Conservation (phyloP, 352 stramenopile species). For the Pythium guiyangense region DNA sequence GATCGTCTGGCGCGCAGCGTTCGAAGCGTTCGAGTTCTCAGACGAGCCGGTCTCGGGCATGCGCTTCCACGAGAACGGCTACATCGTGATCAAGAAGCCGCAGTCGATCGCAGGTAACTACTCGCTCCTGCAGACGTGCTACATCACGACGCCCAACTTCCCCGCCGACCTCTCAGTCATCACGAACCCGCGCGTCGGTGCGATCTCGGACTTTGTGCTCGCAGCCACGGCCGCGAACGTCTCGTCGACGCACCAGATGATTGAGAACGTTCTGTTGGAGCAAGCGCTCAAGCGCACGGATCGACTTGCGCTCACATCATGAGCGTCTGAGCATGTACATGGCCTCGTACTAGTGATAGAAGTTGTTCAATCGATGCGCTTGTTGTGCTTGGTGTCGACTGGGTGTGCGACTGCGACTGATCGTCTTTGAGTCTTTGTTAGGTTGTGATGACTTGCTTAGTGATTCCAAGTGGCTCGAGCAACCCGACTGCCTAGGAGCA, state of each 20-base stretch:
- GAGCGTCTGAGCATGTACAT: too few relatives aligned
- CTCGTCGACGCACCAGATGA: constrained; percentile 32
- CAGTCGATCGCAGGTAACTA: constrained; percentile 23
- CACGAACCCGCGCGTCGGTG: constrained; percentile 20
- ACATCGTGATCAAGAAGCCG: constrained; percentile 42
- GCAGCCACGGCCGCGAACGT: constrained; percentile 26
- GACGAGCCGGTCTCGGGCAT: constrained; percentile 30
- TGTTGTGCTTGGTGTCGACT: too few relatives aligned
- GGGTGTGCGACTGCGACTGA: too few relatives aligned
- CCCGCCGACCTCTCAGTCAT: background rate
- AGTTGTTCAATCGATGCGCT: too few relatives aligned
- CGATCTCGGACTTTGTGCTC: constrained; percentile 40
- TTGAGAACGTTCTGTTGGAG: constrained; percentile 31
- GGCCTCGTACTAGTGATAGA: too few relatives aligned
- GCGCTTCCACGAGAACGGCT: constrained; percentile 51
- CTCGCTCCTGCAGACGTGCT: constrained; percentile 48
- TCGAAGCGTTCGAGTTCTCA: constrained; percentile 48
- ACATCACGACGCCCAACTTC: too few relatives aligned
- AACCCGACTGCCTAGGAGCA: too few relatives aligned
- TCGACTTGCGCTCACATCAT: too few relatives aligned
- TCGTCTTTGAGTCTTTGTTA: too few relatives aligned
- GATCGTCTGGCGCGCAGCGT: constrained; percentile 50
- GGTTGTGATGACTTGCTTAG: too few relatives aligned
- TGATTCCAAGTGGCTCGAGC: too few relatives aligned
- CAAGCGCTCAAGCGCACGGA: background rate